These are phyloP conservation scores for Baudoinia panamericana DNA, from an alignment of 495 filamentous ascomycete species.

Conservation along the genomic window DNA sequence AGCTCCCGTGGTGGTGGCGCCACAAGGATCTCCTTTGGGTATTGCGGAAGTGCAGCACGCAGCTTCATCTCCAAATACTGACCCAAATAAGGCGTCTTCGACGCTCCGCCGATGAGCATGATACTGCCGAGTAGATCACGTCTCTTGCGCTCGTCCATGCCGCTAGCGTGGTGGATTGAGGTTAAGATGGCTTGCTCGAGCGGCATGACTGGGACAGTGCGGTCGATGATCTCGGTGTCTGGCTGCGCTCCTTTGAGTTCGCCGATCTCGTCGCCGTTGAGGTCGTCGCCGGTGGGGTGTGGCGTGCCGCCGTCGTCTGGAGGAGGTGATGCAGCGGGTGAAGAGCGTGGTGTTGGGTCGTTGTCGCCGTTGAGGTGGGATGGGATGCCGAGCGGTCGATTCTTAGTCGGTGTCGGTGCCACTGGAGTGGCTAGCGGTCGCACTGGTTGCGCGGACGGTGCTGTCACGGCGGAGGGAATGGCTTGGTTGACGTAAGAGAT, in stretches of 20 bases:
- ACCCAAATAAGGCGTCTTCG: conserved; percentile 63
- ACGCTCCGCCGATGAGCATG: conserved; percentile 89
- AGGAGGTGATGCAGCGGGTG: conserved; percentile 71
- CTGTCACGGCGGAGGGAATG: conserved; percentile 48
- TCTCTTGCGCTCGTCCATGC: conserved; percentile 74
- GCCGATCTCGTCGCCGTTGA: conserved; percentile 31
- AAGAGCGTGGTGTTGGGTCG: conserved; percentile 66
- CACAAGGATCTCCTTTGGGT: conserved; percentile 73
- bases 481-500: conserved; percentile 21
- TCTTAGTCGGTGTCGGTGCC: conserved; percentile 32
- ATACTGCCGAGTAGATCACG: conserved; percentile 84
- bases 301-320: conserved; percentile 63
- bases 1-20: conserved; percentile 79
- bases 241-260: conserved; percentile 35
- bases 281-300: conserved; percentile 25
- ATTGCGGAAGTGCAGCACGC: conserved; percentile 51
- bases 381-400: conserved; percentile 35
- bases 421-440: conserved; percentile 28
- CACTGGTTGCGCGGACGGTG: conserved; percentile 34
- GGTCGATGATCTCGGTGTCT: conserved; percentile 56
- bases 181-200: conserved; percentile 83
- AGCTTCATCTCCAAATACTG: conserved; percentile 70
- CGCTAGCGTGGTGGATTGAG: conserved; percentile 72
- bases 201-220: conserved; percentile 64
- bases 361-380: conserved; percentile 40